Base-by-base conservation (phyloP, 306 rosid species). In the Corylus avellana region DNA sequence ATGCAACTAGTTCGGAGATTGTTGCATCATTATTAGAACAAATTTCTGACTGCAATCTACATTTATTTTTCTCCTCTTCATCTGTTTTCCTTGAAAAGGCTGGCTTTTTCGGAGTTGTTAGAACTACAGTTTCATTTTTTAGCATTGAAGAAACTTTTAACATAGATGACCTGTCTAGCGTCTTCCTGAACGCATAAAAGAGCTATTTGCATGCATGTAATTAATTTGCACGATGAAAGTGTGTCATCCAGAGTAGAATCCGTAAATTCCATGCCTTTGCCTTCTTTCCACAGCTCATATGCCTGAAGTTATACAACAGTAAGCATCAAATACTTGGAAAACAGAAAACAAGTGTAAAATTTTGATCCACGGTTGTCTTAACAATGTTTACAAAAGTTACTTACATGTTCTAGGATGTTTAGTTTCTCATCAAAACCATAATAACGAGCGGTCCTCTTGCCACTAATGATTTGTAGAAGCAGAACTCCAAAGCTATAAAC, bases 381-480 rank as follows among this genome's bases (percentile, higher is more conserved):
- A 7, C 32, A 22, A 8, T 16, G 8, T 2, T 47, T 9, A 17
- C 48, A 8, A 42, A 69, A 3, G 58, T 53, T 46, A 67, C 86
- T 77, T 79, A 85, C 91, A 67, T 77, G 80, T 10, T 85, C 87
- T 17, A 77, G 54, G 67, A 85, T 79, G 74, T 57, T 77, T 10
- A 78, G 12, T 55, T 68, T 37, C 76, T 78, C 78, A 12, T 75
- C 2, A 17, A 42, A 39, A 39, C 89, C 84, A 49, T 85, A 80
- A 6, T 2, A 13, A 0, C 12, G 2, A 1, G 59, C 3, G 29
- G 2, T 73, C 74, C 49, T 82, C 67, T 58, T 81, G 32, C 87
- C 87, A 76, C 91, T 81, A 49, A 88, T 78, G 27, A 83, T 88
- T 37, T 85, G 87, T 7, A 85, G 70, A 42, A 85, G 79, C 4